phyloP scores from a whole-genome alignment of 2,329 filamentous ascomycete genomes.

The Incumbomyces delicatus region DNA sequence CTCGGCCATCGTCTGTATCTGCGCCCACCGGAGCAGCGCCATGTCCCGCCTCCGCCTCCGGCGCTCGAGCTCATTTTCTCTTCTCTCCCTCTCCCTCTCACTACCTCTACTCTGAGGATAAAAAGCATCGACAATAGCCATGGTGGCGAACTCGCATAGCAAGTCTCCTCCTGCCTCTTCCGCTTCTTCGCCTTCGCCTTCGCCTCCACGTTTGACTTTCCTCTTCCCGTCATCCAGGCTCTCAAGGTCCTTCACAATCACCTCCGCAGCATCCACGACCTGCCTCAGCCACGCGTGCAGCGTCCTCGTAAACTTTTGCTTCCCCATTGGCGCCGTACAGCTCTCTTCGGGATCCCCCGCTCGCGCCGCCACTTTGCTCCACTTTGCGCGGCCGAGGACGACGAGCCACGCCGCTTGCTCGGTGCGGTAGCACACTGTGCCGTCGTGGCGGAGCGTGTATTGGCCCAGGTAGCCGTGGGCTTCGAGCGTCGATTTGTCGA shows the following conservation, averaged over 20 bases:
- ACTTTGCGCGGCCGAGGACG: slow-evolving; percentile 8
- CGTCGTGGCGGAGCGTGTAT: slow-evolving; percentile 10
- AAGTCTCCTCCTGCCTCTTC: too few species aligned
- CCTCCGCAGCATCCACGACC: background rate
- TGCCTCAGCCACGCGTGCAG: slow-evolving; percentile 2
- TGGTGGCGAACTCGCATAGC: slow-evolving; percentile 2
- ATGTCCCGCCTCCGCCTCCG: slow-evolving; percentile 5
- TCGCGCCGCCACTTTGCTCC: slow-evolving; percentile 9
- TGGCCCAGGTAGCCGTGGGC: slow-evolving; percentile 10
- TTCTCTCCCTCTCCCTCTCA: too few species aligned
- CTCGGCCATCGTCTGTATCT: slow-evolving; percentile 7
- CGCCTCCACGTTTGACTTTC: too few species aligned
- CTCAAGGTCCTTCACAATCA: slow-evolving; percentile 1
- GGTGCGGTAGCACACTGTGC: slow-evolving; percentile 12
- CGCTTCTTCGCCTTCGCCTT: too few species aligned
- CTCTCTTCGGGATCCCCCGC: slow-evolving; percentile 7
- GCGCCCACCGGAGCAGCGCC: slow-evolving; percentile 11
- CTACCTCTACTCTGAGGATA: background rate
- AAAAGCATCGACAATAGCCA: background rate
- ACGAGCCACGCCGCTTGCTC: slow-evolving; percentile 12
- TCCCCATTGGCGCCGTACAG: background rate
- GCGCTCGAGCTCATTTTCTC: background rate
- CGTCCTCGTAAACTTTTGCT: slow-evolving; percentile 1
- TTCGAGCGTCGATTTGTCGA: slow-evolving; percentile 4
- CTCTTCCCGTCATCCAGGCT: background rate